phyloP scores from a whole-genome alignment of 164 flowering plant species.

The Piper betle region DNA sequence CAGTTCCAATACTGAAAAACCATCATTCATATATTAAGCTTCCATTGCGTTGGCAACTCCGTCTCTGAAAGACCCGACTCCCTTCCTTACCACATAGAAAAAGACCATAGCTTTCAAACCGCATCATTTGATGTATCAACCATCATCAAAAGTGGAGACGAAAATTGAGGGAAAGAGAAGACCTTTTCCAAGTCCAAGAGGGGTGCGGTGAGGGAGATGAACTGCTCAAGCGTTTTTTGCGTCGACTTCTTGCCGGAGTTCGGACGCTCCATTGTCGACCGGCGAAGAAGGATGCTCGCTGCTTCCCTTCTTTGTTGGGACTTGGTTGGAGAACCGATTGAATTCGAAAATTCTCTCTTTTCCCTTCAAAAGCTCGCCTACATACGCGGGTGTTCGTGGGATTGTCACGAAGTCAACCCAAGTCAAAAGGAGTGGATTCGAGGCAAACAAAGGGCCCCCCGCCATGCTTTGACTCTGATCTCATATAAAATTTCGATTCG shows the following conservation, averaged over 20 bases:
- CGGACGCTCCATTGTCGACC: conserved; percentile 30
- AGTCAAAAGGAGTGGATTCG: no score
- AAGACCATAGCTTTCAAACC: not conserved
- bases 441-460: no score
- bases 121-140: no score
- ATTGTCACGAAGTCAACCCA: no score
- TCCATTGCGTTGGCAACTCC: not conserved
- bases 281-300: no score
- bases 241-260: conserved; percentile 27
- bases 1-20: not conserved
- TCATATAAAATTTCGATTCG: no score
- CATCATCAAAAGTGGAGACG: not conserved
- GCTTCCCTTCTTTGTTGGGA: no score
- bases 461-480: no score
- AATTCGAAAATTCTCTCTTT: no score
- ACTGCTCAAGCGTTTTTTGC: conserved; percentile 54
- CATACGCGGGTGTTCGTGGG: no score
- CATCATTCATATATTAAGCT: not conserved
- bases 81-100: not conserved
- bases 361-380: no score
- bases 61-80: not conserved
- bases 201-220: conserved; percentile 64
- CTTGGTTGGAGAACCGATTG: no score
- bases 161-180: not conserved
- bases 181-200: conserved; percentile 87